Percentiles rank a stretch among this genome's conserved stretches.
These are phyloP conservation scores for Nemania abortiva DNA, from an alignment of 2,329 filamentous ascomycete species.

Conservation along the genomic window DNA sequence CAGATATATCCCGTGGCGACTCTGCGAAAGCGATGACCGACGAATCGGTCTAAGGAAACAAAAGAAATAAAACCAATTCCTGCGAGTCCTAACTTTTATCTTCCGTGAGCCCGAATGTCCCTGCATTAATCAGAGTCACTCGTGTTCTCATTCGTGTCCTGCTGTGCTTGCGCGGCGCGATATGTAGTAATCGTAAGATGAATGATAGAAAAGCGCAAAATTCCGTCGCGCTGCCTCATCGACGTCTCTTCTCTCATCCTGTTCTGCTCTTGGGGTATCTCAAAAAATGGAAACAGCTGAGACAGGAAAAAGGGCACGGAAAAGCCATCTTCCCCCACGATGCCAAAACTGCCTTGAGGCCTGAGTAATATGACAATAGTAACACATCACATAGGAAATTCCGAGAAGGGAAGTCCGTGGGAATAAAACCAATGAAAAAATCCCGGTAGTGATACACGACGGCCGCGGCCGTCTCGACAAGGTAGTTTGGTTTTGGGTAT, in stretches of 20 bases:
- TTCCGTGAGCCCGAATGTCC: slow-evolving; percentile 32
- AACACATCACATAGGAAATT: slow-evolving; percentile 48
- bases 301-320: slow-evolving; percentile 46
- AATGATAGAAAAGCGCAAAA: slow-evolving; percentile 30
- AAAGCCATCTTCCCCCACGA: slow-evolving; percentile 45
- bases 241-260: slow-evolving; percentile 32
- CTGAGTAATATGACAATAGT: slow-evolving; percentile 50
- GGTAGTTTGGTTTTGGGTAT: slow-evolving; percentile 29
- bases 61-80: slow-evolving; percentile 30
- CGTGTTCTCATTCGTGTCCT: slow-evolving; percentile 37
- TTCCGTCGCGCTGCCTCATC: slow-evolving; percentile 32
- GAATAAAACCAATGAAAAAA: slow-evolving; percentile 37
- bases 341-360: slow-evolving; percentile 50
- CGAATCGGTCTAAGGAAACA: slow-evolving; percentile 23
- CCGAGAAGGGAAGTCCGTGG: slow-evolving; percentile 40
- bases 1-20: not conserved
- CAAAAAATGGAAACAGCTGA: slow-evolving; percentile 48
- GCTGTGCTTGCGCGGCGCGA: slow-evolving; percentile 37
- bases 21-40: not conserved
- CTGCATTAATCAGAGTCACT: slow-evolving; percentile 20
- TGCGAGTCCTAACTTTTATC: slow-evolving; percentile 38
- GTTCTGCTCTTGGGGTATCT: slow-evolving; percentile 49
- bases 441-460: slow-evolving; percentile 49
- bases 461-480: slow-evolving; percentile 44
- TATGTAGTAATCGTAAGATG: slow-evolving; percentile 32